Base-by-base conservation (phyloP, 805 yeast genomes). In the Saccharomycopsis fibuligera region DNA sequence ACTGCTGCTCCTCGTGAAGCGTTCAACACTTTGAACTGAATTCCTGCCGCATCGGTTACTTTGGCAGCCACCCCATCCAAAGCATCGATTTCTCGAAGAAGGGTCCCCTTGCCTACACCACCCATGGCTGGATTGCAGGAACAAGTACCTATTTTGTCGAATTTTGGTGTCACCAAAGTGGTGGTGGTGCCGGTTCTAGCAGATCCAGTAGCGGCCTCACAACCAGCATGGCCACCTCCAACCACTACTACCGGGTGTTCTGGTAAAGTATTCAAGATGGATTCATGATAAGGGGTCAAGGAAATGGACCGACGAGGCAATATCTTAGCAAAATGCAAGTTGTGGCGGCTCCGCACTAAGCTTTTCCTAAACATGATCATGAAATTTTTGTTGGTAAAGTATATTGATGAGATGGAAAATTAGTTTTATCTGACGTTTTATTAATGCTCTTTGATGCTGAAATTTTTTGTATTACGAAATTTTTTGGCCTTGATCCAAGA, bases 191-290 rank as follows among this genome's bases (percentile, higher is more conserved):
- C 97, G 1, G 86, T 61, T 54, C 99, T 72, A 0, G 98, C 96
- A 1, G 96, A 73, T 0, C 91, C 98, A 0, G 96, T 74, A 2
- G 96, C 93, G 0, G 99, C 99, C 65, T 93, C 99, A 57, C 96
- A 83, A 10, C 99, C 99, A 31, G 99, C 99, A 68, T 93, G 99
- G 0, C 99, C 99, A 10, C 95, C 99, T 3, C 99, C 99, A 19
- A 93, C 79, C 3, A 93, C 91, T 1, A 91, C 74, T 0, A 89
- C 96, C 0, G 89, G 91, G 41, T 67, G 69, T 10, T 57, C 52
- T 1, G 65, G 64, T 19, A 68, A 60, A 5, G 50, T 47, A 2
- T 57, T 51, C 14, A 75, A 60, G 21, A 60, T 61, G 2, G 44
- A 40, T 35, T 58, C 55, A 12, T 73, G 57, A 5, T 72, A 76